Percentiles rank a stretch among this genome's conserved stretches.
phyloP scores from a whole-genome alignment of 441 rosid species.

The Adansonia gregorii region DNA sequence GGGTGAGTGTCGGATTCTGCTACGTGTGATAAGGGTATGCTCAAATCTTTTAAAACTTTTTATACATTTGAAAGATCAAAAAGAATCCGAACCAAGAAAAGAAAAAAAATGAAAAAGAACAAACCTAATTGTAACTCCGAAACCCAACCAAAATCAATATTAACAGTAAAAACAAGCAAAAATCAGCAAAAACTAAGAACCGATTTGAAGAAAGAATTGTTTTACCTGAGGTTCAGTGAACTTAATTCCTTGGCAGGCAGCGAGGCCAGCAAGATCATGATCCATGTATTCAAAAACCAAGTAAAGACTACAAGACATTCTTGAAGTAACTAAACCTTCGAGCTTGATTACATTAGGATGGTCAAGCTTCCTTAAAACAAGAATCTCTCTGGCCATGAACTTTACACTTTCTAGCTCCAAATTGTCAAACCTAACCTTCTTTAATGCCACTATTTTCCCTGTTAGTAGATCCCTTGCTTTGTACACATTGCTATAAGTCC shows the following conservation, averaged over 20 bases:
- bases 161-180: neutral
- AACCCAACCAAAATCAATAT: neutral
- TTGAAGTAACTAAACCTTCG: constrained; percentile 81
- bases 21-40: too few species aligned
- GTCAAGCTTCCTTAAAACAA: constrained; percentile 60
- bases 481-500: constrained; percentile 90
- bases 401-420: constrained; percentile 88
- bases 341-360: constrained; percentile 92
- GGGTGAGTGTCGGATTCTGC: too few species aligned
- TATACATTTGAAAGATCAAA: neutral
- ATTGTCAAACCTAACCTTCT: constrained; percentile 90
- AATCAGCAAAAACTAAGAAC: neutral
- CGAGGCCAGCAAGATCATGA: constrained; percentile 87
- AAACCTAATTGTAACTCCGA: neutral
- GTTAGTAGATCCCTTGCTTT: constrained; percentile 76
- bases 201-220: neutral
- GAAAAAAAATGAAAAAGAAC: constrained; percentile 29
- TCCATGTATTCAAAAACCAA: constrained; percentile 88
- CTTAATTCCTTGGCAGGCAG: constrained; percentile 62
- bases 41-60: too few species aligned
- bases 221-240: constrained; percentile 81
- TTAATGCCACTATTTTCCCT: constrained; percentile 84
- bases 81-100: constrained; percentile 20
- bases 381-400: constrained; percentile 96
- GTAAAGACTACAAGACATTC: constrained; percentile 84